Base-by-base conservation (phyloP, 192 early-diverging fungal genomes). In the Funneliformis mosseae region DNA sequence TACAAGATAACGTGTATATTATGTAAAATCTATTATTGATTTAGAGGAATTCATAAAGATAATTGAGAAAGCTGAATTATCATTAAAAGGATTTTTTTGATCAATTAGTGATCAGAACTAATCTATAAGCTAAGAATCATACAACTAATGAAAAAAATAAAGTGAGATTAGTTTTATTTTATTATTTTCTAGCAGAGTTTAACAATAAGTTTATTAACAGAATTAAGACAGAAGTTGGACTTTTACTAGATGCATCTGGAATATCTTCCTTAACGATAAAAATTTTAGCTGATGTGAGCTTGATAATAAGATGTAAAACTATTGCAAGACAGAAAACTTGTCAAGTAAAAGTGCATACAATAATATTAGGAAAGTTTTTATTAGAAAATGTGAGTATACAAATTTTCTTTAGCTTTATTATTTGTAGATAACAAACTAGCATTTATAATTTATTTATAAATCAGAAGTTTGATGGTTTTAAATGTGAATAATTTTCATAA, bases 201-300 rank as follows among this genome's bases (percentile, higher is more conserved):
- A 61, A 74, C 21, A 74, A 74, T 46, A 74, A 74, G 8, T 74
- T 74, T 4, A 74, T 74, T 74, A 74, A 74, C 45, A 25, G 71
- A 5, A 11, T 48, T 48, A 73, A 73, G 71, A 42, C n/a, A 7
- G 43, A 74, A 18, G 38, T 74, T 45, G 72, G 46, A 0, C n/a
- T 74, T 74, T 48, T 74, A 28, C 33, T 33, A 33, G 3, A 33
- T 33, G 3, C 33, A 33, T 33, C 3, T 3, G 3, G 33, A 33
- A 33, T 3, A 2, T 33, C 3, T 33, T 33, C 33, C 0, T 33
- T 33, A 33, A 3, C 3, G 33, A 33, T 33, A 27, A 48, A 73
- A n/a, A 73, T 42, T 2, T 48, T 73, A 27, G 41, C 45, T 50
- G 18, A 42, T 73, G 71, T 42, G 45, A 42, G 42, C 45, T 43